Evolutionary conservation across 2,329 filamentous ascomycete species (phyloP).

Genomic region (Fusarium veterinarium): DNA sequence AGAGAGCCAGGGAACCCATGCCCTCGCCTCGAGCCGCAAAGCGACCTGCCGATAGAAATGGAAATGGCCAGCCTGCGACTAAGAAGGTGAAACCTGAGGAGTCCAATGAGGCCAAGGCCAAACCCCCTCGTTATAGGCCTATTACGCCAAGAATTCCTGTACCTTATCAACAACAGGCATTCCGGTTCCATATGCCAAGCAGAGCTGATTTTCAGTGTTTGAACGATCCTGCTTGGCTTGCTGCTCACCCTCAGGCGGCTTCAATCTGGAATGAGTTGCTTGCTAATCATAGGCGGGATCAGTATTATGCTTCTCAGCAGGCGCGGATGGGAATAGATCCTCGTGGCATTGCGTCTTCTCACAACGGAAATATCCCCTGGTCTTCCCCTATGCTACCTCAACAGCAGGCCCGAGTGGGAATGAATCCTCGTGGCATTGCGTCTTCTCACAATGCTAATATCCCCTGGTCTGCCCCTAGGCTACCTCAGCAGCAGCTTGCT

Average conservation of each 20-base stretch:
- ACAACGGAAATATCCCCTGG: not conserved
- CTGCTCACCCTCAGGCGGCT: not conserved
- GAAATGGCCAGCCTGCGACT: not conserved
- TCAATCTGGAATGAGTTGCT: too few species aligned
- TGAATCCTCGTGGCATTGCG: too few species aligned
- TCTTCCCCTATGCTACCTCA: not conserved
- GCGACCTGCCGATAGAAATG: too few species aligned
- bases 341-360: not conserved
- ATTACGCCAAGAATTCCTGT: not conserved
- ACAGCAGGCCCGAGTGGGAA: too few species aligned
- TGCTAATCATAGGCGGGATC: too few species aligned
- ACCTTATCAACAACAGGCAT: not conserved
- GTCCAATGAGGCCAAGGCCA: too few species aligned
- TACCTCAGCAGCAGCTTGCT: not conserved
- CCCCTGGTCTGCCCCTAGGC: too few species aligned
- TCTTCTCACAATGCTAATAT: too few species aligned
- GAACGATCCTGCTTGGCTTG: not conserved
- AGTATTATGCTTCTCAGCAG: not conserved
- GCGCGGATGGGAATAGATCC: not conserved
- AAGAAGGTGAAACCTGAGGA: not conserved
- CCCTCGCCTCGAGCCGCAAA: not conserved
- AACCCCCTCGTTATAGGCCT: not conserved
- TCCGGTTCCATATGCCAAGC: not conserved
- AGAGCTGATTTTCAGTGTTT: too few species aligned
- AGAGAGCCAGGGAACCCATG: not conserved